Evolutionary conservation across 164 flowering plant species (phyloP).

Genomic region (Berberis thunbergii): DNA sequence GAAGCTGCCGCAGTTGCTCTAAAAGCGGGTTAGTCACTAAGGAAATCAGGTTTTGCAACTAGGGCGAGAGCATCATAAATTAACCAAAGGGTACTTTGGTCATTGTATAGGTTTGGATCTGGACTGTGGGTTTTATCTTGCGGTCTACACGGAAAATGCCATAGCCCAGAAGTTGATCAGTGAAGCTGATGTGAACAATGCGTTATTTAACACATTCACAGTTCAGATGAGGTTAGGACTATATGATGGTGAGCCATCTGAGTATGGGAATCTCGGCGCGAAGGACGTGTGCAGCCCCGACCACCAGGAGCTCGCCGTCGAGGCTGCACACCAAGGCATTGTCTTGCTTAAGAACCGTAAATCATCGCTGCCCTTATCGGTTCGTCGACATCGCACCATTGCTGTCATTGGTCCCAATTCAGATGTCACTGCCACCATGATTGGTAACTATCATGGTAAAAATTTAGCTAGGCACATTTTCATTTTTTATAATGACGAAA

Average conservation of each 20-base stretch:
- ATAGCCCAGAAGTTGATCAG: slow-evolving; percentile 35
- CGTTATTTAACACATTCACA: slow-evolving; percentile 49
- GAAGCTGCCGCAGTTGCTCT: slow-evolving; percentile 88
- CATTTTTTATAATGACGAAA: not conserved
- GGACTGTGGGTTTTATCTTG: slow-evolving; percentile 92
- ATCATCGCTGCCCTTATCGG: slow-evolving; percentile 48
- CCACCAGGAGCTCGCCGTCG: slow-evolving; percentile 64
- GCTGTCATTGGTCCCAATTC: slow-evolving; percentile 87
- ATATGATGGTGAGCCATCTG: slow-evolving; percentile 69
- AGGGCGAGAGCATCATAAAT: too few relatives aligned
- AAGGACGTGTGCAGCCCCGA: slow-evolving; percentile 55
- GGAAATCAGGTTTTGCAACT: too few relatives aligned
- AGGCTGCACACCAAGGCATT: slow-evolving; percentile 91
- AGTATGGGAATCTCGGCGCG: slow-evolving; percentile 53
- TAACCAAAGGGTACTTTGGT: not conserved
- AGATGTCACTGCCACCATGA: slow-evolving; percentile 71
- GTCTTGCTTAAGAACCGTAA: slow-evolving; percentile 69
- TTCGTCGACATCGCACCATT: slow-evolving; percentile 38
- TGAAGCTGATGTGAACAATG: slow-evolving; percentile 45
- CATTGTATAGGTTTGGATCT: slow-evolving; percentile 65
- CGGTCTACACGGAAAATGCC: slow-evolving; percentile 53
- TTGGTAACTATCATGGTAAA: slow-evolving; percentile 65
- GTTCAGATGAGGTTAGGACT: slow-evolving; percentile 95
- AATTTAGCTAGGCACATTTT: not conserved
- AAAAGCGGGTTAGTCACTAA: slow-evolving; percentile 51